Percentiles rank a stretch among this genome's conserved stretches.
Evolutionary conservation across 148 eudicot species (phyloP).

Genomic region (Simmondsia chinensis): DNA sequence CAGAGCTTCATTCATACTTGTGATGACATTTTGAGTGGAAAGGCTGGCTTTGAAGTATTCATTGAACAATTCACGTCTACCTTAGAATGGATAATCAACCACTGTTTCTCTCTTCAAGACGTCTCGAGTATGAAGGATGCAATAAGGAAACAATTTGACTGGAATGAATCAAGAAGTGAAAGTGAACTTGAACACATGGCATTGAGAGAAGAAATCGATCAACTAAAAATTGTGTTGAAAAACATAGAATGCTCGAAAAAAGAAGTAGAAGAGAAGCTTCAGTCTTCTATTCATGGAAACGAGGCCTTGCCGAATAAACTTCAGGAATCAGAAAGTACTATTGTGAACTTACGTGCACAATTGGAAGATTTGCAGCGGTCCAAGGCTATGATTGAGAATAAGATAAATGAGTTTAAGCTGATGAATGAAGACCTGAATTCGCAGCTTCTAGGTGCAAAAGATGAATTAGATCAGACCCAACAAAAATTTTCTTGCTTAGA

Average conservation of each 20-base stretch:
- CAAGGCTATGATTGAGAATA: slow-evolving; percentile 44
- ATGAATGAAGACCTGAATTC: slow-evolving; percentile 71
- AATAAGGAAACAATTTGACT: slow-evolving; percentile 20
- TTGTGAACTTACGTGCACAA: slow-evolving; percentile 32
- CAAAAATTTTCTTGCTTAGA: slow-evolving; percentile 62
- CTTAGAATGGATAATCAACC: slow-evolving; percentile 68
- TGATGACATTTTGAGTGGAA: slow-evolving; percentile 43
- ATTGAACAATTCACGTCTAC: slow-evolving; percentile 33
- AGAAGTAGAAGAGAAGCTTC: slow-evolving; percentile 17
- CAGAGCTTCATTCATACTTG: slow-evolving; percentile 42
- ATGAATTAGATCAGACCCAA: slow-evolving; percentile 36
- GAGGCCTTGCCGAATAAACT: slow-evolving; percentile 25
- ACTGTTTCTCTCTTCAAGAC: slow-evolving; percentile 46
- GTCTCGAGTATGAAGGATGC: slow-evolving; percentile 17
- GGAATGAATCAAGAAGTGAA: slow-evolving; percentile 23
- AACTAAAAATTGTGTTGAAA: slow-evolving; percentile 17
- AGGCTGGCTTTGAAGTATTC: slow-evolving; percentile 40
- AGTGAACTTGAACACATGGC: slow-evolving; percentile 13
- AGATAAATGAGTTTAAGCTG: slow-evolving; percentile 57
- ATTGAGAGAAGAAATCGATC: too few species aligned
- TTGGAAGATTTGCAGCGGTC: slow-evolving; percentile 31
- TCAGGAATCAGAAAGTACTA: slow-evolving; percentile 26
- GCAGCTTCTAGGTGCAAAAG: slow-evolving; percentile 51
- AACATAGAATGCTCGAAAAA: slow-evolving; percentile 12
- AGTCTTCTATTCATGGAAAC: slow-evolving; percentile 17